A percentile compares a stretch with the other conserved stretches of the same genome.
phyloP scores from a whole-genome alignment of 306 rosid genomes.

The Leucaena leucocephala region DNA sequence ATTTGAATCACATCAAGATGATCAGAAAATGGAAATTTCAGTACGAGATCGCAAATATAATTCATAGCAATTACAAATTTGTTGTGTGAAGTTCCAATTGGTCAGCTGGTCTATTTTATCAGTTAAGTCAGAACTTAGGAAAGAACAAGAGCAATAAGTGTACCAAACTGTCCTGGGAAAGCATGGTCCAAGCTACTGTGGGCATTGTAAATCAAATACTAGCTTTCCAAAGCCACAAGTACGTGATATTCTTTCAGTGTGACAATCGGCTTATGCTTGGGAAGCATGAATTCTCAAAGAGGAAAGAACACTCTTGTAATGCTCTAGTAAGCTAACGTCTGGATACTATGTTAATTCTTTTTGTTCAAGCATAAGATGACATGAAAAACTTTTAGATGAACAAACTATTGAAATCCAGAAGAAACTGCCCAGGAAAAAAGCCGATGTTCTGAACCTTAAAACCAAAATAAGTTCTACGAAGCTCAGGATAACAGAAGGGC shows the following conservation, averaged over 20 bases:
- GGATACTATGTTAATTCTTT: neutral
- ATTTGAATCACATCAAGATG: neutral
- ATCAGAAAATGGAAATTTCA: conserved; percentile 11
- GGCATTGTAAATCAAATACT: neutral
- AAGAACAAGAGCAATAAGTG: conserved; percentile 5
- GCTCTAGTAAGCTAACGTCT: neutral
- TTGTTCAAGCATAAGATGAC: neutral
- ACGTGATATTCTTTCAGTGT: neutral
- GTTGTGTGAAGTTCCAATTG: conserved; percentile 24
- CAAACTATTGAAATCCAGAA: neutral
- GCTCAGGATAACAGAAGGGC: neutral
- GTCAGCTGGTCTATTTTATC: conserved; percentile 5
- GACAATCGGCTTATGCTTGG: neutral
- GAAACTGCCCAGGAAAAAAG: neutral
- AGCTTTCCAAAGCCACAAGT: neutral
- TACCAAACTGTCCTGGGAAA: conserved; percentile 10
- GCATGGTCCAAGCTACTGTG: neutral
- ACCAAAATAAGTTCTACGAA: neutral
- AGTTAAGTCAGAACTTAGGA: conserved; percentile 1
- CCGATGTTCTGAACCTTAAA: neutral
- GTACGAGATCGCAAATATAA: neutral
- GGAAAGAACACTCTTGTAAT: neutral
- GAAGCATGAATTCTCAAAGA: neutral
- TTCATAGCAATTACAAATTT: neutral
- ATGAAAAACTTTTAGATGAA: neutral